Evolutionary conservation across 192 early-diverging fungal genomes (phyloP), one percentile per base, ranked within the genome.

Genomic region (Lunasporangiospora selenospora): DNA sequence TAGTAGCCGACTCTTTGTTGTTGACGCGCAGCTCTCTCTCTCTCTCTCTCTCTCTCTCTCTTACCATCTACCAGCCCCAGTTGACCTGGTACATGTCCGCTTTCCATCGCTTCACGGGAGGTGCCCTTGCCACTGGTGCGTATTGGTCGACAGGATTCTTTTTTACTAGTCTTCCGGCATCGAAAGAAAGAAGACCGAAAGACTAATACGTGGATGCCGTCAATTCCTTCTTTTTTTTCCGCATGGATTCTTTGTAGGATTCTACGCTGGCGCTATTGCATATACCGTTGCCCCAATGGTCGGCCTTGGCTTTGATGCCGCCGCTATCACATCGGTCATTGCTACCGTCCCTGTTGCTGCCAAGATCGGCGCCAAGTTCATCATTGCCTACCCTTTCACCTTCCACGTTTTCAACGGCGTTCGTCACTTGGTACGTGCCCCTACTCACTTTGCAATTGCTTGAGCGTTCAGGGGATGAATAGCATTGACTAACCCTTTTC

Each of bases 51-150:
- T 88, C 90, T 49, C 96, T 94, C 23, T 87, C 95, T 58, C 70
- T 96, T 53, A 78, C 79, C 43, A 98, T 98, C 80, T 98, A 96
- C 84, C 81, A 94, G 83, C 91, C 90, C 33, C 93, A 96, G 70
- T 67, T 96, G 71, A 91, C 94, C 21, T 92, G 89, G 93, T 75
- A 82, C 61, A 63, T 94, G 62, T 95, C 93, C 16, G 65, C 51
- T 34, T 58, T 80, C 42, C 86, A 92, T 58, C 89, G 96, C 78
- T 53, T 89, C 58, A 93, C 93, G 19, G 94, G 93, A 38, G 85
- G 79, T 57, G 81, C 77, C 33, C 40, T 95, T 9, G 90, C 80
- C 62, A 87, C 76, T 33, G 79, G 89, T 93, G 81, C 46, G 83
- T 80, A 24, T 46, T 30, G 15, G 7, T 57, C 15, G 36, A 23